Evolutionary conservation across 805 yeast species (phyloP), one percentile per base, ranked within the genome.

Genomic region (Saturnispora serradocipensis): DNA sequence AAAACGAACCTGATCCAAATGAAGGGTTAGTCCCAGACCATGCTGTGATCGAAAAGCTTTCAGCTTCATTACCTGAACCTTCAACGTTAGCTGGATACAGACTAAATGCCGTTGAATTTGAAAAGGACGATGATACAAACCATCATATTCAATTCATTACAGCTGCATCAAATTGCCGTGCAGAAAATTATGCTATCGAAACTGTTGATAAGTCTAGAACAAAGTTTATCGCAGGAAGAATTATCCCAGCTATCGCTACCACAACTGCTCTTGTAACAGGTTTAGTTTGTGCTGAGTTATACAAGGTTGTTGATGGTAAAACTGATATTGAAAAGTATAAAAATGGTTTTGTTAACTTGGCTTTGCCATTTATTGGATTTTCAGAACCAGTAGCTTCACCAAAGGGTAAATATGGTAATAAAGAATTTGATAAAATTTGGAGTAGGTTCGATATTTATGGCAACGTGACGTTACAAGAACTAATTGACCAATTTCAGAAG

Each of bases 211-310:
- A 82, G 56, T 82, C 83, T 48, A 88, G 86, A 72, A 93, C 99
- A 38, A 93, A 93, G 72, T 88, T 91, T 62, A 91, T 93, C 67
- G 99, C 99, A 6, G 99, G 99, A 46, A 84, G 95, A 70, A 93
- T 93, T 59, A 93, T 93, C 59, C 99, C 99, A 15, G 99, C 99
- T 20, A 93, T 93, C 73, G 99, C 99, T 36, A 93, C 99, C 2
- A 93, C 99, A 1, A 93, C 99, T n/a, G 95, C 97, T 9, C 73
- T 90, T 59, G 99, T 93, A 22, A 88, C 99, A 6, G 99, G 99
- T 46, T 75, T 93, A 62, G 95, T 89, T 24, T 87, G 95, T 62
- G 72, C 93, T 58, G 99, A 93, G 70, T 74, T 91, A 53, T 86
- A 87, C 74, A 93, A 93, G 73, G 91, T 93, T 56, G 87, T 81